A percentile compares a stretch with the other conserved stretches of the same genome.
phyloP scores from a whole-genome alignment of 176 grass and related monocot genomes.

The Pontederia crassipes region DNA sequence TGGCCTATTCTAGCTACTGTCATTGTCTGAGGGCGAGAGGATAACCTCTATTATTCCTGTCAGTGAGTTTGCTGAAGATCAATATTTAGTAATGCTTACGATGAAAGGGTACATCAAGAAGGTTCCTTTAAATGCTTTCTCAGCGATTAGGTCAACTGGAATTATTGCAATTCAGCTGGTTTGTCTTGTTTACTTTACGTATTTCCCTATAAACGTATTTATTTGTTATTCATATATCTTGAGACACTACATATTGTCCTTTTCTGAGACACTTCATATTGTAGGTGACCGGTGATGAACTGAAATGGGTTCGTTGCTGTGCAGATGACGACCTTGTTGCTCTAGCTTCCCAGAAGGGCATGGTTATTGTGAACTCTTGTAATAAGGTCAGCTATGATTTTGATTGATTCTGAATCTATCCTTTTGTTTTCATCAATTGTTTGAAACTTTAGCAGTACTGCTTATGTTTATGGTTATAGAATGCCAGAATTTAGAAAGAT shows the following conservation, averaged over 20 bases:
- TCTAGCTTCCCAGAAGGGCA: slow-evolving; percentile 85
- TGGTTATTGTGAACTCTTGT: slow-evolving; percentile 82
- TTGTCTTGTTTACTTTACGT: slow-evolving; percentile 15
- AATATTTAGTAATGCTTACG: slow-evolving; percentile 86
- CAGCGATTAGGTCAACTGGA: slow-evolving; percentile 61
- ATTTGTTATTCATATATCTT: slow-evolving; percentile 16
- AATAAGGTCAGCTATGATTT: slow-evolving; percentile 49
- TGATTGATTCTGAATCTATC: not conserved
- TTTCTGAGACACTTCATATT: too few species aligned
- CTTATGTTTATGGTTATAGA: too few species aligned
- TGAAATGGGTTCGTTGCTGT: slow-evolving; percentile 81
- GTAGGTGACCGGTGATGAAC: slow-evolving; percentile 69
- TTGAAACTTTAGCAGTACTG: too few species aligned
- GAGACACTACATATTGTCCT: too few species aligned
- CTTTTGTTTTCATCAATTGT: not conserved
- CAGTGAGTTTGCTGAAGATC: slow-evolving; percentile 76
- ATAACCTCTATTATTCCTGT: slow-evolving; percentile 96
- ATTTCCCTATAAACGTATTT: slow-evolving; percentile 7
- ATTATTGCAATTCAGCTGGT: slow-evolving; percentile 98
- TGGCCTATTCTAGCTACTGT: slow-evolving; percentile 45
- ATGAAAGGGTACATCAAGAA: slow-evolving; percentile 87
- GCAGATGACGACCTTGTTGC: slow-evolving; percentile 71
- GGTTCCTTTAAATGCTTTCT: slow-evolving; percentile 81
- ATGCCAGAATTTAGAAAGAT: too few species aligned
- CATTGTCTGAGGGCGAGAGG: slow-evolving; percentile 77